These are phyloP conservation scores for Suhomyces sp. DNA, from an alignment of 805 yeast genomes.

Conservation along the genomic window DNA sequence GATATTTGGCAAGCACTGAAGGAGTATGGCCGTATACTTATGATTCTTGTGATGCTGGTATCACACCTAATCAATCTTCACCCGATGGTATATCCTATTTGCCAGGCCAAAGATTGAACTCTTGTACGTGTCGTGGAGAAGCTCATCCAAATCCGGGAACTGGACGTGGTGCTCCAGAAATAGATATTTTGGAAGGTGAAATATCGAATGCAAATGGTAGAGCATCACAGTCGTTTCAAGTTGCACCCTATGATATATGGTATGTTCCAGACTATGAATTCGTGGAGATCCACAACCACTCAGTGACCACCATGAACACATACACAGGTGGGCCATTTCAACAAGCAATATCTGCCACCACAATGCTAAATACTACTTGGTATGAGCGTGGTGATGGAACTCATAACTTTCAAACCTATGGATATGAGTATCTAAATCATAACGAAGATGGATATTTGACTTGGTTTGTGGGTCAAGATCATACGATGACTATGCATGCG, in stretches of 20 bases:
- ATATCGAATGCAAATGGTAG: constrained; percentile 55
- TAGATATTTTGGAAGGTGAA: constrained; percentile 88
- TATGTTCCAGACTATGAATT: constrained; percentile 85
- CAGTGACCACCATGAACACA: constrained; percentile 77
- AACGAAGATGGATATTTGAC: constrained; percentile 66
- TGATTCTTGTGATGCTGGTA: constrained; percentile 87
- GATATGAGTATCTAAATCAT: constrained; percentile 75
- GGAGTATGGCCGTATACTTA: constrained; percentile 96
- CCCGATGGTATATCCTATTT: constrained; percentile 84
- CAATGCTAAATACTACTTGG: constrained; percentile 81
- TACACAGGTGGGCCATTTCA: constrained; percentile 93
- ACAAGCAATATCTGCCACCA: constrained; percentile 83
- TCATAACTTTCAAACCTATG: constrained; percentile 66
- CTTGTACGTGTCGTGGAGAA: constrained; percentile 78
- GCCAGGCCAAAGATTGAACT: constrained; percentile 77
- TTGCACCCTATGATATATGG: constrained; percentile 97
- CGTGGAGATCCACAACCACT: constrained; percentile 65
- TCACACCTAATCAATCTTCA: constrained; percentile 89
- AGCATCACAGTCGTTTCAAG: constrained; percentile 89
- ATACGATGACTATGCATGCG: constrained; percentile 73
- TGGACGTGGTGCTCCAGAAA: constrained; percentile 96
- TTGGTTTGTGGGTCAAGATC: constrained; percentile 83
- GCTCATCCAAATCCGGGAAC: constrained; percentile 85
- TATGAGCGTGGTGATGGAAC: constrained; percentile 62
- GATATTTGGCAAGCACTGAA: constrained; percentile 80